Base-by-base conservation (phyloP, 1,284 basidiomycete genomes). In the Afroboletus lepidellus region DNA sequence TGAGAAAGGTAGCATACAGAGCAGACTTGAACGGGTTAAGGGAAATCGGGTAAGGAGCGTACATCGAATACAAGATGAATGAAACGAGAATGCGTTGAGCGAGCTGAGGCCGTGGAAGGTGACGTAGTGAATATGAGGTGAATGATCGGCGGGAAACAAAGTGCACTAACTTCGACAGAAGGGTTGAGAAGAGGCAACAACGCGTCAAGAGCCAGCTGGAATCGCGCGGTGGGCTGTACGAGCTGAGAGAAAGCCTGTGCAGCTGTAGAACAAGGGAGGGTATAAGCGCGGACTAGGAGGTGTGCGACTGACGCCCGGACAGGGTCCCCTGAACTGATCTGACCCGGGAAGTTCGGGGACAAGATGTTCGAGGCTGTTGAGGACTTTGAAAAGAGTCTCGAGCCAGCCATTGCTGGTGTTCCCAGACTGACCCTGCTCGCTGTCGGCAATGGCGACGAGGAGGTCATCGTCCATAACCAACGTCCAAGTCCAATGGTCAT, bases 21-120 rank as follows among this genome's bases (percentile, higher is more conserved):
- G 78, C 84, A 56, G 82, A 81, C 69, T 83, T 84, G 76, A 90
- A 90, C 8, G 87, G 87, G 67, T 90, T 90, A 63, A 88, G 80
- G 36, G 78, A 72, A 55, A 89, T 85, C 57, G 86, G 85, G 67
- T 90, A 80, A 39, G 86, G 82, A 56, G 83, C 79, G 72, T 90
- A 90, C 58, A 90, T 73, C 48, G 84, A 81, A 70, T 87, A 87
- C 56, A 90, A 73, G 62, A 88, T 83, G 69, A 86, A 90, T 18
- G 85, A 80, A 54, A 84, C 85, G 56, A 89, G 77, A 60, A 90
- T 88, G 54, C 87, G 80, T 58, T 84, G 80, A 43, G 83, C 75
- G 60, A 83, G 77, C 86, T 88, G 63, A 41, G 46, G 49, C 41
- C 41, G 23, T 16, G 13, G 33, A 18, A 50, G 30, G 46, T 42